Conservation (phyloP, 2,329 filamentous ascomycete genomes). For the Phyllosticta citrichinensis region DNA sequence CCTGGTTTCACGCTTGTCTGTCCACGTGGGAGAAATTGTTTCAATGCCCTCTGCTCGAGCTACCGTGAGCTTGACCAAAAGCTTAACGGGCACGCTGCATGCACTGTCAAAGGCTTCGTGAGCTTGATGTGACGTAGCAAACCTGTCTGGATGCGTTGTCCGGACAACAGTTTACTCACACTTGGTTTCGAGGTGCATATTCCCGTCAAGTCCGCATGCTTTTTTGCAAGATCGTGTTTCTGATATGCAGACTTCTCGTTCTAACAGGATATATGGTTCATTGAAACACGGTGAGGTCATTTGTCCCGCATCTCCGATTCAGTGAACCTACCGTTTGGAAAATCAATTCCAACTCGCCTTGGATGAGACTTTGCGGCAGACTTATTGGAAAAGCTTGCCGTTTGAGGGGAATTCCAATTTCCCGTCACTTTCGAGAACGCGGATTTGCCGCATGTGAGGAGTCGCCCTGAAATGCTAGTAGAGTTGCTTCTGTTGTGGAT, state of each 20-base stretch:
- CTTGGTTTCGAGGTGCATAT: background rate
- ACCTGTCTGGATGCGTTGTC: background rate
- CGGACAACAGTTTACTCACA: background rate
- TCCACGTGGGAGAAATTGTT: background rate
- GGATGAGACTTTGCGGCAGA: background rate
- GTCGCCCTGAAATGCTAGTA: too few species aligned
- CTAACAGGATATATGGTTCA: background rate
- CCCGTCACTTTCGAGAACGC: too few species aligned
- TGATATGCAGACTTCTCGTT: background rate
- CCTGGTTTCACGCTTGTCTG: background rate
- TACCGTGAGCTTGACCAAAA: background rate
- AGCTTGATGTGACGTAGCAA: background rate
- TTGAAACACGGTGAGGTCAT: background rate
- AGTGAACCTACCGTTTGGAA: background rate
- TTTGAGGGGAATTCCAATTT: too few species aligned
- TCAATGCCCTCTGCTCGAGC: background rate
- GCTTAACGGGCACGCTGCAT: background rate
- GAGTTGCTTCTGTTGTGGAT: too few species aligned
- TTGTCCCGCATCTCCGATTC: background rate
- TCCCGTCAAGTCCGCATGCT: background rate
- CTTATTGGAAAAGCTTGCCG: too few species aligned
- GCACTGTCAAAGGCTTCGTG: background rate
- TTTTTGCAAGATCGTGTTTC: background rate
- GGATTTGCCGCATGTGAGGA: too few species aligned
- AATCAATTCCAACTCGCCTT: background rate